Base-by-base conservation (phyloP, 352 stramenopile species). In the Phytophthora vignae region DNA sequence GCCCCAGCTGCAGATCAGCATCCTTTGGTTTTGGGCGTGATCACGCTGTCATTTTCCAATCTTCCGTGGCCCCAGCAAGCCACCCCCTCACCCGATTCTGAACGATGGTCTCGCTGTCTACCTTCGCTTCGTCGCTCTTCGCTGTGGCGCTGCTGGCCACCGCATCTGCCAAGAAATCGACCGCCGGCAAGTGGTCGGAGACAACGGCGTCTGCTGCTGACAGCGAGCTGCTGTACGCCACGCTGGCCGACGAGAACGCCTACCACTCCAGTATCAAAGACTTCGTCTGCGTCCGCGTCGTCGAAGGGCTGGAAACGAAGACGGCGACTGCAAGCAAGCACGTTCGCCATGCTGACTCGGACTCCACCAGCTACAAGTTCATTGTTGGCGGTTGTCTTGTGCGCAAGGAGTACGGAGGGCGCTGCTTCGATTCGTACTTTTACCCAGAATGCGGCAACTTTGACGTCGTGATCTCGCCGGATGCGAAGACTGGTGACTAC, bases 251-350 rank as follows among this genome's bases (percentile, higher is more conserved):
- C 10, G 44, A 50, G n/a, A 50, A 50, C n/a, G 44, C 44, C n/a
- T 50, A 50, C 44, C 25, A 50, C 17, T 0, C 44, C n/a, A 15
- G 2, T 22, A 22, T 50, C 14, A 6, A 50, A 50, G 44, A 50
- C 44, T 50, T 50, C n/a, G 25, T 50, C 44, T 50, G 44, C 44
- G 44, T 50, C 44, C 44, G 44, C 44, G 44, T 50, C 4, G 44
- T 50, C 44, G 44, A 50, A 50, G 42, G 44, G 4, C 44, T 50
- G 17, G 17, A 50, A 50, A 25, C 17, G 44, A 17, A 15, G n/a
- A 22, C 44, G 9, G 11, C 44, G 44, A 12, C 44, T n/a, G 4
- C n/a, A 4, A 50, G n/a, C 44, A 50, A 50, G 17, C 44, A 50
- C n/a, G 44, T 50, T 50, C 44, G 44, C n/a, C 44, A 50, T 3